A percentile compares a stretch with the other conserved stretches of the same genome.
Evolutionary conservation across 345 rosid species (phyloP).

Genomic region (Eucalyptus pauciflora): DNA sequence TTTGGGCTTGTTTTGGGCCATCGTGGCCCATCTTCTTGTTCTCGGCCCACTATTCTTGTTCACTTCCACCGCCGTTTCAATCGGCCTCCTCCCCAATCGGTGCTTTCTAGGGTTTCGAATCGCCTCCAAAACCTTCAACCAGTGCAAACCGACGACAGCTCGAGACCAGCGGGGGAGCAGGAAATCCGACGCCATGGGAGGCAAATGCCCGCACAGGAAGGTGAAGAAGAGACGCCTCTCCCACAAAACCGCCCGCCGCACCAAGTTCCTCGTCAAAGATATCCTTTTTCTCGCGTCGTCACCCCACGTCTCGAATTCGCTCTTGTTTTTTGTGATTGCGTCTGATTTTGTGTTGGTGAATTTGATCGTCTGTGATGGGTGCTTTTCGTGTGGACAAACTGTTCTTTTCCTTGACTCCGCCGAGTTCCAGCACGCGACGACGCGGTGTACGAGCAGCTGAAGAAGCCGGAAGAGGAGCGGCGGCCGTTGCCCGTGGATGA

Average conservation of each 20-base stretch:
- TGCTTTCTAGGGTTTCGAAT: background rate
- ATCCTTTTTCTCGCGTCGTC: conserved; percentile 24
- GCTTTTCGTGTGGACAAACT: background rate
- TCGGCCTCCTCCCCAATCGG: background rate
- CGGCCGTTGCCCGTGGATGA: conserved; percentile 55
- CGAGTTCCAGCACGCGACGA: conserved; percentile 50
- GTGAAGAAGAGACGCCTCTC: conserved; percentile 94
- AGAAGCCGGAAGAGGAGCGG: conserved; percentile 47
- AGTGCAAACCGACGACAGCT: background rate
- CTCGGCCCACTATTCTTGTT: background rate
- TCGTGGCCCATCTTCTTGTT: background rate
- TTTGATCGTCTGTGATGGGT: background rate
- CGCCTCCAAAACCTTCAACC: background rate
- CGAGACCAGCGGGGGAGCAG: background rate
- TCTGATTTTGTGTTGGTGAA: background rate
- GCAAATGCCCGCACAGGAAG: conserved; percentile 73
- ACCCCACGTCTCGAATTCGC: background rate
- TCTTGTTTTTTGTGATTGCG: background rate
- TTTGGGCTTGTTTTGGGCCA: background rate
- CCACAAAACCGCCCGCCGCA: conserved; percentile 80
- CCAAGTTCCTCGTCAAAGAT: conserved; percentile 79
- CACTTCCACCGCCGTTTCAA: background rate
- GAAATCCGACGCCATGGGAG: conserved; percentile 18
- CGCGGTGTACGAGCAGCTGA: conserved; percentile 66
- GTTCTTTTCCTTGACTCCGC: conserved; percentile 18